Percentiles rank a stretch among this genome's conserved stretches.
These are phyloP conservation scores for Ocimum tenuiflorum DNA, from an alignment of 257 asterid genomes.

Conservation along the genomic window DNA sequence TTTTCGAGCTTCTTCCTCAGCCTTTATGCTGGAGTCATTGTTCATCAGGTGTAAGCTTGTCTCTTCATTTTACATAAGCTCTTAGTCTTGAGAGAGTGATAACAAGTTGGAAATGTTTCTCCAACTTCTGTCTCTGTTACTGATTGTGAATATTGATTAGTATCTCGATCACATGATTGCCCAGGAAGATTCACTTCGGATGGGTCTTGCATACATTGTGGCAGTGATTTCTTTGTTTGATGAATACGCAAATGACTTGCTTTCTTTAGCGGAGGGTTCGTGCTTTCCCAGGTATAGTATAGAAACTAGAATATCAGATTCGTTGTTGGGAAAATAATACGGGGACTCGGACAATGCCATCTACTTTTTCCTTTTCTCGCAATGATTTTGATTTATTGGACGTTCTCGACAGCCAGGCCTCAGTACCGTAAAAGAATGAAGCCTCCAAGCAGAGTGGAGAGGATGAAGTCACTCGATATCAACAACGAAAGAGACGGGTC, in stretches of 20 bases:
- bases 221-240: constrained; percentile 68
- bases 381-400: constrained; percentile 28
- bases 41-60: constrained; percentile 47
- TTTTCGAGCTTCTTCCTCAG: constrained; percentile 69
- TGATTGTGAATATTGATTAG: neutral
- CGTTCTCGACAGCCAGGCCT: constrained; percentile 78
- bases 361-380: neutral
- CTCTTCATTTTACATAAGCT: neutral
- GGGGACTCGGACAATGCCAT: too few species aligned
- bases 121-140: neutral
- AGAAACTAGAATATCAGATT: neutral
- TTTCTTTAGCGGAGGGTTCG: constrained; percentile 71
- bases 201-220: constrained; percentile 73
- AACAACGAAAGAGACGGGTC: constrained; percentile 46
- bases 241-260: constrained; percentile 76
- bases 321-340: neutral
- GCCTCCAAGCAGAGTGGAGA: constrained; percentile 32
- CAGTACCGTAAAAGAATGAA: constrained; percentile 47
- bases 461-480: constrained; percentile 32
- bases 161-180: neutral
- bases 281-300: constrained; percentile 75
- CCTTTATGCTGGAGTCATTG: constrained; percentile 67
- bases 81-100: neutral
- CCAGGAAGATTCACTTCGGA: constrained; percentile 68
- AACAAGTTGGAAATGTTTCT: neutral